Evolutionary conservation across 495 filamentous ascomycete species (phyloP).

Genomic region (Talaromyces proteolyticus): DNA sequence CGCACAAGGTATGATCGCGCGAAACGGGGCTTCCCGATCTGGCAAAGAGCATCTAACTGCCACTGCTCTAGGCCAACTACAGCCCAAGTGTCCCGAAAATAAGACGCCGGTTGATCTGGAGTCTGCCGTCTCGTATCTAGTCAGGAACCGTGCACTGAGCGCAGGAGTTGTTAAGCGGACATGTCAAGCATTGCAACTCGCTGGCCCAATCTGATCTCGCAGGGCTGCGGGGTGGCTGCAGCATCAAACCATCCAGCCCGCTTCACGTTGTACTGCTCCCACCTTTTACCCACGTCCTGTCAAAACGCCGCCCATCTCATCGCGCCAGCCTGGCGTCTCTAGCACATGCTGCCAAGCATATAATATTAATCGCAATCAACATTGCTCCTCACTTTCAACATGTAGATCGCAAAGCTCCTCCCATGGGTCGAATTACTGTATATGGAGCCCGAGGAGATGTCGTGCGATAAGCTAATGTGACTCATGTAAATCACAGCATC

Average conservation of each 20-base stretch:
- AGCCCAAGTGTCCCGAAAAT: neutral
- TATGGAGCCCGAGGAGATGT: too few species aligned
- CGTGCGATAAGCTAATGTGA: too few species aligned
- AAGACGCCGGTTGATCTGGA: neutral
- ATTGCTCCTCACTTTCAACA: too few species aligned
- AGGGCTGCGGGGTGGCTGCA: neutral
- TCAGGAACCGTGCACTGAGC: neutral
- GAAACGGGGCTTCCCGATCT: neutral
- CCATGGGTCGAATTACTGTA: too few species aligned
- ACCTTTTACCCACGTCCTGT: neutral
- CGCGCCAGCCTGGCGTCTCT: neutral
- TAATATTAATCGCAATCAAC: too few species aligned
- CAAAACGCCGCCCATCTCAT: neutral
- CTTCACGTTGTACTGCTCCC: neutral
- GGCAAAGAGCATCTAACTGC: neutral
- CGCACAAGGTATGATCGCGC: conserved; percentile 8
- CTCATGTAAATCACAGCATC: too few species aligned
- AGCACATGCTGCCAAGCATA: too few species aligned
- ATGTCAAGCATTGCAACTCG: neutral
- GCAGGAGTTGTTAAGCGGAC: neutral
- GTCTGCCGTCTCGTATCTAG: neutral
- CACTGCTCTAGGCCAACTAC: neutral
- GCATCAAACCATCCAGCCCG: neutral
- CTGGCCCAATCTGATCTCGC: neutral
- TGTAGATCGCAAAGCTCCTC: too few species aligned